Evolutionary conservation across 2,329 filamentous ascomycete species (phyloP).

Genomic region (Ophiostoma triangulosporum): DNA sequence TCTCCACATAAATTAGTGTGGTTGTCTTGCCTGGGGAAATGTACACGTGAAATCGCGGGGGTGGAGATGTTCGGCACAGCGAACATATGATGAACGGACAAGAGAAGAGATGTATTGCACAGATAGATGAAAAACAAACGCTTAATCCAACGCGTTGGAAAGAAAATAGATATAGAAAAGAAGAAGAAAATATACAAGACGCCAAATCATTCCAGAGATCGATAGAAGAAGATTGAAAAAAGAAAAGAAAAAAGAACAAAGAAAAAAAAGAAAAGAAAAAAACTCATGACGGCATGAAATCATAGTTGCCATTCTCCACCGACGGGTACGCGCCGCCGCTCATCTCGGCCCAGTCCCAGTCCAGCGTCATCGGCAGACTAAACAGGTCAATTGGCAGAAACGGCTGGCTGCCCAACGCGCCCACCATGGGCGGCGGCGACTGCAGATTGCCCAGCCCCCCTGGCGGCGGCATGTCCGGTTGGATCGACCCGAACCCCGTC

Average conservation of each 20-base stretch:
- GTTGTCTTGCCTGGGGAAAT: not conserved
- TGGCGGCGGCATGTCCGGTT: conserved; percentile 13
- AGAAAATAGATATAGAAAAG: not conserved
- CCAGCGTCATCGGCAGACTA: conserved; percentile 89
- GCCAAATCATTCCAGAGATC: not conserved
- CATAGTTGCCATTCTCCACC: conserved; percentile 48
- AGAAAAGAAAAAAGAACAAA: not conserved
- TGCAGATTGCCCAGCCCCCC: conserved; percentile 16
- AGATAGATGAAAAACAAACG: not conserved
- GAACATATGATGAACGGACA: too few relatives aligned
- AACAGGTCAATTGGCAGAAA: conserved; percentile 88
- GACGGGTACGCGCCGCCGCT: conserved; percentile 50
- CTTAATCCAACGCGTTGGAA: not conserved
- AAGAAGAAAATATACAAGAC: not conserved
- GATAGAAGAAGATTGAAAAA: not conserved
- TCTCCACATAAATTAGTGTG: not conserved
- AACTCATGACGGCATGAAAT: conserved; percentile 6
- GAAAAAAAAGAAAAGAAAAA: not conserved
- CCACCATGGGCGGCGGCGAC: conserved; percentile 20
- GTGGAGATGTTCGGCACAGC: not conserved
- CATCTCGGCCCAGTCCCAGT: conserved; percentile 71
- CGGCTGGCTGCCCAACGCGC: conserved; percentile 56
- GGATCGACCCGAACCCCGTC: conserved; percentile 27
- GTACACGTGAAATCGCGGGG: conserved; percentile 8
- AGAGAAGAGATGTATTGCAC: not conserved